Percentiles rank a stretch among this genome's conserved stretches.
Evolutionary conservation across 148 eudicot species (phyloP).

Genomic region (Heliosperma pusillum): DNA sequence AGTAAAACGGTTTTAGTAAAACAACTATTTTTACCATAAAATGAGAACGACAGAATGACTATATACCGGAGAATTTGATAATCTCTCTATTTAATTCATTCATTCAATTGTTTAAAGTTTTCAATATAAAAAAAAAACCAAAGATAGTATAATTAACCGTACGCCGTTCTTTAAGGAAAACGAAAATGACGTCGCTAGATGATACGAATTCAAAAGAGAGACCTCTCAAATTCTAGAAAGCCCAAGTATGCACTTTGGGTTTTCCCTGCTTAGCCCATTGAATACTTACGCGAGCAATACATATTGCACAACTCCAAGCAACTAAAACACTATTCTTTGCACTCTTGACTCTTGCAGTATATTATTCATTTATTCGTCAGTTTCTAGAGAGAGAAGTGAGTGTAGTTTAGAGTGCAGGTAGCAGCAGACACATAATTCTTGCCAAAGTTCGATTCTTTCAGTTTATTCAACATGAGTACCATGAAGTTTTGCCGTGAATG

Average conservation of each 20-base stretch:
- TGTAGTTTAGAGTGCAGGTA: not conserved
- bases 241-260: not conserved
- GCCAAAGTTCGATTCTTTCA: not conserved
- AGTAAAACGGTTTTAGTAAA: no score
- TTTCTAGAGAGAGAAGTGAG: not conserved
- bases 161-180: no score
- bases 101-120: no score
- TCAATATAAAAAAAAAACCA: no score
- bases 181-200: no score
- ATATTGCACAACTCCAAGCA: not conserved
- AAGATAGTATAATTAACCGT: no score
- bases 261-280: not conserved
- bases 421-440: not conserved
- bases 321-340: no score
- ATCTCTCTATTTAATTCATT: no score
- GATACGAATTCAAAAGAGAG: not conserved
- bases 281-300: not conserved
- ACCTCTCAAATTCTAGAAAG: not conserved
- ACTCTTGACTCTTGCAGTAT: not conserved
- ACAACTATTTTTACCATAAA: no score
- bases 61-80: no score
- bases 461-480: slow-evolving; percentile 71
- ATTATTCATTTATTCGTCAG: not conserved
- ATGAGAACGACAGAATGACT: no score
- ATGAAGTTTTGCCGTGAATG: slow-evolving; percentile 98